Base-by-base conservation (phyloP, 306 rosid species). In the Luffa acutangula region DNA sequence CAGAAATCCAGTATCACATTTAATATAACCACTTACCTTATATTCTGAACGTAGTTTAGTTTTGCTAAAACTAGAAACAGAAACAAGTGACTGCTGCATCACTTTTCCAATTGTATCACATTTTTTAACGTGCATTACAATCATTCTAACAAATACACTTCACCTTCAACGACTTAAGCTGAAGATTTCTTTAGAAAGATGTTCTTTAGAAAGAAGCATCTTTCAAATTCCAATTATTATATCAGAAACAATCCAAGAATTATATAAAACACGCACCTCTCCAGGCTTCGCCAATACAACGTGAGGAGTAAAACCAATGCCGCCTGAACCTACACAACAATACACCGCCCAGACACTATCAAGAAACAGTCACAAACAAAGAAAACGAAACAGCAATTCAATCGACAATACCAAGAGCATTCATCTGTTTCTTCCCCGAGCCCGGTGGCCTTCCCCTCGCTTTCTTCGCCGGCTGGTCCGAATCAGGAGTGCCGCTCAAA, bases 391-490 rank as follows among this genome's bases (percentile, higher is more conserved):
- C 69, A 21, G 52, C 34, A 21, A 31, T 71, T 42, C 25, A 73
- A 73, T 73, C 6, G 10, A 34, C 2, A 43, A 43, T 83, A 92
- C 98, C 97, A 59, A 86, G 76, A 0, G 91, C 87, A 13, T 91
- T 92, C 75, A 87, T 46, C 49, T 89, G 95, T 78, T 86, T 95
- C 85, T 89, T 91, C 15, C 89, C 91, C 0, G 97, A 92, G 36
- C 98, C 91, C 0, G 90, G 92, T 0, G 97, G 98, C 39, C 98
- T 80, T 34, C 98, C 98, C 12, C 98, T 67, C n/a, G 83, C 75
- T 85, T 88, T 95, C 84, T 85, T 90, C 6, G 88, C 58, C 48
- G 85, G 76, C 25, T 90, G 89, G 2, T 94, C 97, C 6, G 87
- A 84, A 10, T 91, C 88, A 17, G 91, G 87, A 1, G 91, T 83